Base-by-base conservation (phyloP, 2,329 filamentous ascomycete genomes). In the Colletotrichum karsti region DNA sequence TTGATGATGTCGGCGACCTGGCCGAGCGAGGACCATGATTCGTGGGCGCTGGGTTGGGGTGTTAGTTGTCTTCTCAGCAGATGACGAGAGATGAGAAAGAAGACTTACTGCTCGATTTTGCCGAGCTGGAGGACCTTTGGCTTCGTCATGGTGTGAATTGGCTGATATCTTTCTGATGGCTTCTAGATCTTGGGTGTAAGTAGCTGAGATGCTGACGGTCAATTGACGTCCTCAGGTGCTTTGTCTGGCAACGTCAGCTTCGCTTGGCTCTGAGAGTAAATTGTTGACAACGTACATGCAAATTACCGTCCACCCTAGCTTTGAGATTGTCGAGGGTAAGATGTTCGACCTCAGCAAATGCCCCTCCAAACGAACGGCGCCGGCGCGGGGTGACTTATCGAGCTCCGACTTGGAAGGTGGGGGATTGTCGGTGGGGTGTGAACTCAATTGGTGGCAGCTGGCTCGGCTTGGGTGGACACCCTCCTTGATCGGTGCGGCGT, bases 1-100 rank as follows among this genome's bases (percentile, higher is more conserved):
- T 80, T 79, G 42, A 95, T 73, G 46, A 95, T 78, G n/a, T 93
- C 88, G 44, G 91, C 91, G 20, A 92, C 78, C 22, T 85, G 77
- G 57, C 82, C 80, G 62, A 96, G 84, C 5, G 84, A 78, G n/a
- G 85, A 76, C 90, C 91, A 94, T 65, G 88, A 82, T 42, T 88
- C 81, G 67, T 90, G 84, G 42, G 92, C 93, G 75, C 91, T 93
- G 76, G n/a, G 24, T n/a, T 42, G 3, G 13, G 9, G 33, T n/a
- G n/a, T 26, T 3, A 15, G 33, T 13, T 20, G 15, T 15, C n/a
- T 5, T 53, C 13, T 18, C n/a, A 22, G n/a, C n/a, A 20, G 9
- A n/a, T 20, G 42, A 18, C 22, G 3, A 42, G 15, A 42, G 6
- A 20, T n/a, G 39, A 42, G 15, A 20, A 15, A 2, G 39, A 9